Conservation (phyloP, 371 early-diverging fungal genomes). For the Mucor indicus region DNA sequence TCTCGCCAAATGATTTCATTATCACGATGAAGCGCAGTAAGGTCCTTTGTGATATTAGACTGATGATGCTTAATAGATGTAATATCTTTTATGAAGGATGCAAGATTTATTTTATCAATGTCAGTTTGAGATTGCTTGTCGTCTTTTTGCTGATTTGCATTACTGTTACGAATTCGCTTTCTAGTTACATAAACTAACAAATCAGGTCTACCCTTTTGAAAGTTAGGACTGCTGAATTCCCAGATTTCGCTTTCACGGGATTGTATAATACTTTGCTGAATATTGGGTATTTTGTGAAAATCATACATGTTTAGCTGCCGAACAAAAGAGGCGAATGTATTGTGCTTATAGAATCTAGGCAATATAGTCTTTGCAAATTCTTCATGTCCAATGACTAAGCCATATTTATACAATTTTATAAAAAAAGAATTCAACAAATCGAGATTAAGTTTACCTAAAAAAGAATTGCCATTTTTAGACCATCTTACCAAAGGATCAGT, state of each 20-base stretch:
- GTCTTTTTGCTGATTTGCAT: no score
- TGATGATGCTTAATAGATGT: constrained; percentile 82
- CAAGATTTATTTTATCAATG: constrained; percentile 37
- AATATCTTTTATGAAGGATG: constrained; percentile 67
- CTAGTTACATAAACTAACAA: constrained; percentile 48
- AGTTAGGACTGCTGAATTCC: constrained; percentile 56
- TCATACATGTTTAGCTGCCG: constrained; percentile 86
- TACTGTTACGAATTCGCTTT: constrained; percentile 43
- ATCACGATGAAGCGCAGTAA: constrained; percentile 77
- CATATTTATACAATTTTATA: no score
- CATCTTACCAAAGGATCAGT: constrained; percentile 73
- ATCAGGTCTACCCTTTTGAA: constrained; percentile 50
- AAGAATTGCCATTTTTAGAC: constrained; percentile 76
- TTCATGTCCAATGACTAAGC: no score
- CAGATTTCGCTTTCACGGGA: constrained; percentile 40
- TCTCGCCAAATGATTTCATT: constrained; percentile 86
- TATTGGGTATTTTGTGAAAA: constrained; percentile 65
- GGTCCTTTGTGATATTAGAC: constrained; percentile 71
- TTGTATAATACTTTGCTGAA: constrained; percentile 68
- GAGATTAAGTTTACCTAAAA: no score
- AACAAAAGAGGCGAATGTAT: constrained; percentile 81
- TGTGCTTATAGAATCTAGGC: constrained; percentile 79
- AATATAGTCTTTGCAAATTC: constrained; percentile 79
- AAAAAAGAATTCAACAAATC: no score
- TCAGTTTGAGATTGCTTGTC: constrained; percentile 10